These are phyloP conservation scores for Martiniozyma abietophila DNA, from an alignment of 805 yeast species.

Conservation along the genomic window DNA sequence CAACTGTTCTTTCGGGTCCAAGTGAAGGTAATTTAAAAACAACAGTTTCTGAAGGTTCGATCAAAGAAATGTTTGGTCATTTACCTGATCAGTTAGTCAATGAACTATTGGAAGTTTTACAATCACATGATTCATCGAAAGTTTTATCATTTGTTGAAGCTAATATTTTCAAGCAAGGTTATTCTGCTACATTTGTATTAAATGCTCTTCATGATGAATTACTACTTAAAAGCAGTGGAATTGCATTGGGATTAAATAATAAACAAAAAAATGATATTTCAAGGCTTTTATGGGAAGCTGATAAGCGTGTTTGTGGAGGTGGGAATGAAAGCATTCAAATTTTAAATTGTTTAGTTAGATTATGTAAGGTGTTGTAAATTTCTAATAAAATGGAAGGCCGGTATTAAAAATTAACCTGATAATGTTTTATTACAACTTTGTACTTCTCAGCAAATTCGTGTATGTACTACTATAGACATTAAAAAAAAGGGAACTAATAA, in stretches of 20 bases:
- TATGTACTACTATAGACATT: no score
- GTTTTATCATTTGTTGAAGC: conserved; percentile 21
- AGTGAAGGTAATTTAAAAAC: conserved; percentile 5
- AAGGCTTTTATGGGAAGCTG: conserved; percentile 59
- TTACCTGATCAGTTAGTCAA: conserved; percentile 18
- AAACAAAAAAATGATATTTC: conserved; percentile 59
- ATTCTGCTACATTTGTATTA: conserved; percentile 24
- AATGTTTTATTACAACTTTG: no score
- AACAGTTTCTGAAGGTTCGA: conserved; percentile 15
- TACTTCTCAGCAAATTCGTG: no score
- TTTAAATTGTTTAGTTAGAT: conserved; percentile 49
- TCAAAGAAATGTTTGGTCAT: conserved; percentile 27
- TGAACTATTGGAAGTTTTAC: conserved; percentile 14
- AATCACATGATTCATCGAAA: conserved; percentile 17
- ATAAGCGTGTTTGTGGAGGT: conserved; percentile 69
- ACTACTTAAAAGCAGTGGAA: conserved; percentile 22
- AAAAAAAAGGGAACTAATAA: no score
- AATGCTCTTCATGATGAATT: conserved; percentile 26
- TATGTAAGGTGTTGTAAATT: conserved; percentile 33
- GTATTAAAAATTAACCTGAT: no score
- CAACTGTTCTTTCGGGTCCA: conserved; percentile 50
- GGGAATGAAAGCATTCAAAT: conserved; percentile 83
- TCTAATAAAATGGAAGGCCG: no score
- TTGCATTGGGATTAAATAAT: conserved; percentile 42
- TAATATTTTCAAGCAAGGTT: conserved; percentile 25